Percentiles rank a stretch among this genome's conserved stretches.
Evolutionary conservation across 2,329 filamentous ascomycete genomes (phyloP).

Genomic region (Chlorencoelia australis): DNA sequence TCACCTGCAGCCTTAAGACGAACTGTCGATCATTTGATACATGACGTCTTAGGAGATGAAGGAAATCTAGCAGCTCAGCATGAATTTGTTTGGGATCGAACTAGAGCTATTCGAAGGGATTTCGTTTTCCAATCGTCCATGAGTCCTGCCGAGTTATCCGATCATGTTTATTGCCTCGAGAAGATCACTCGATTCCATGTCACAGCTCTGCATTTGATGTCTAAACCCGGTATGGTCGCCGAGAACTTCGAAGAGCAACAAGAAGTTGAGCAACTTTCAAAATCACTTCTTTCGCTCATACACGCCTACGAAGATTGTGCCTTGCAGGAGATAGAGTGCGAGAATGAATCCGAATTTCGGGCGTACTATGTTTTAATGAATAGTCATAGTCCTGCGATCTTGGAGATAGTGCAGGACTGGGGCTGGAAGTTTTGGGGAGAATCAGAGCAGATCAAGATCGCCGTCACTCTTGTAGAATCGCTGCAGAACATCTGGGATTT

Average conservation of each 20-base stretch:
- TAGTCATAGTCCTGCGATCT: constrained; percentile 45
- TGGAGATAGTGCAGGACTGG: constrained; percentile 46
- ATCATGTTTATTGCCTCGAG: constrained; percentile 54
- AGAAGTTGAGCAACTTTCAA: constrained; percentile 57
- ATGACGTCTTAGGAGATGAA: constrained; percentile 46
- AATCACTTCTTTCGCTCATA: constrained; percentile 53
- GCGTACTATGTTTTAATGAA: constrained; percentile 56
- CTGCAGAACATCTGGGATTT: constrained; percentile 47
- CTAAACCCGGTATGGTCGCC: constrained; percentile 42
- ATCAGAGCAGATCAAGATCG: constrained; percentile 50
- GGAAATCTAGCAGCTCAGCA: constrained; percentile 44
- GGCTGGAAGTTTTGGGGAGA: constrained; percentile 44
- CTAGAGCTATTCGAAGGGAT: constrained; percentile 56
- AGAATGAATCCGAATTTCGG: constrained; percentile 56
- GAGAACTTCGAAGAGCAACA: constrained; percentile 57
- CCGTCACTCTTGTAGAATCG: constrained; percentile 48
- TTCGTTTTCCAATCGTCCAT: constrained; percentile 58
- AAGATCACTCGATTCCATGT: constrained; percentile 59
- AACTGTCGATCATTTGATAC: constrained; percentile 54
- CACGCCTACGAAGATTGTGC: constrained; percentile 58
- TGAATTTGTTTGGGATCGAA: constrained; percentile 59
- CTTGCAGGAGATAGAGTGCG: constrained; percentile 44
- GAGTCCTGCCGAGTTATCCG: constrained; percentile 41
- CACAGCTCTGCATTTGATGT: constrained; percentile 52
- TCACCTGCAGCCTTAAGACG: constrained; percentile 47